Evolutionary conservation across 139 green algal species (phyloP), one percentile per base, ranked within the genome.

Genomic region (Closterium sp.): DNA sequence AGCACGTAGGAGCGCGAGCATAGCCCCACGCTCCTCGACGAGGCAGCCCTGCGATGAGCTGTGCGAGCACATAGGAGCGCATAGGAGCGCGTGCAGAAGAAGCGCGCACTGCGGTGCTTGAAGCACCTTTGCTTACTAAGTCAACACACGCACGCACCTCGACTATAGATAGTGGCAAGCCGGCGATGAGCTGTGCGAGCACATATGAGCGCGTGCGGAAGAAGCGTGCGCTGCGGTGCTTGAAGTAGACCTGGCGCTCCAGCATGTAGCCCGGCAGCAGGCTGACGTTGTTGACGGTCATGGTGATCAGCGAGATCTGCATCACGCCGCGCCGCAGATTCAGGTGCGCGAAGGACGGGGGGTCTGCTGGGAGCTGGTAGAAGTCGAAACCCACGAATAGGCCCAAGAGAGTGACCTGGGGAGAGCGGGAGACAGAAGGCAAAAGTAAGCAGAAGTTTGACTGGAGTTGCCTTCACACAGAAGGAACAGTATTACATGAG

Each of bases 191-290:
- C 31, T 83, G 84, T 6, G 84, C 25, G 84, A 88, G 38, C 0
- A 90, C 16, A 32, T 90, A 92, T 7, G 90, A 85, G 31, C n/a
- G 32, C 16, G 90, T 87, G 33, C 90, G 90, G 34, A 86, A 92
- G 84, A 92, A 92, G 33, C 32, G n/a, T 3, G 90, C 90, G 23
- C 32, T 33, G 85, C 66, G 28, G 19, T 92, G 90, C 84, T 92
- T 92, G 84, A 38, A 87, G 84, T 91, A 92, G 1, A 87, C 84
- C 19, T 28, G n/a, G 23, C 84, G 81, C 25, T 92, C 90, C 12
- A 81, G 32, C 28, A 92, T 28, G 33, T 86, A 85, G 35, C 36
- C 21, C 12, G 90, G 90, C 31, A 92, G n/a, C 28, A 91, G 90
- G 55, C 84, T 36, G 4, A 64, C 23, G 10, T 36, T 92, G 84